These are phyloP conservation scores for Mixia osmundae DNA, from an alignment of 1,284 basidiomycete genomes.

Conservation along the genomic window DNA sequence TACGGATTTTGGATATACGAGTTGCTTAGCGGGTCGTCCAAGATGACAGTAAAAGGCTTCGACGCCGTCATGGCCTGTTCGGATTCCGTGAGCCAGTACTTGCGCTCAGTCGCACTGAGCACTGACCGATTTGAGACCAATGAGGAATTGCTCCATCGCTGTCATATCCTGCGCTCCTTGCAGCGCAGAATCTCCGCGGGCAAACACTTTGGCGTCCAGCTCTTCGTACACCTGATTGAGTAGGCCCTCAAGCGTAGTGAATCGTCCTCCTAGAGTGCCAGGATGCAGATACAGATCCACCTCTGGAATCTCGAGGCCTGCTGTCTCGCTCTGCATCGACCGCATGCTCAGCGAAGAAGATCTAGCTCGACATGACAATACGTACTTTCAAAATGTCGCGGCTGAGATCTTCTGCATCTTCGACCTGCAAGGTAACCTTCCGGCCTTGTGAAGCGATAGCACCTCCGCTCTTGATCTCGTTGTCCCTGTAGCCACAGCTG, in stretches of 20 bases:
- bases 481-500: slow-evolving; percentile 82
- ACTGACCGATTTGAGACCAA: slow-evolving; percentile 45
- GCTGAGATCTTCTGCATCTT: slow-evolving; percentile 80
- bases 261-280: slow-evolving; percentile 91
- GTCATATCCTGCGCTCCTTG: slow-evolving; percentile 27
- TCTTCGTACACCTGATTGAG: slow-evolving; percentile 89
- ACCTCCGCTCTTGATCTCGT: slow-evolving; percentile 84
- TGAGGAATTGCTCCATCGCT: slow-evolving; percentile 52
- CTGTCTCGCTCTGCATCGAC: slow-evolving; percentile 52
- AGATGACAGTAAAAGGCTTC: slow-evolving; percentile 63
- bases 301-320: slow-evolving; percentile 74
- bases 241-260: slow-evolving; percentile 85
- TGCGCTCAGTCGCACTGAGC: background rate
- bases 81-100: background rate
- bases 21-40: slow-evolving; percentile 89
- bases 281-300: slow-evolving; percentile 79
- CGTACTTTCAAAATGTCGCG: slow-evolving; percentile 76
- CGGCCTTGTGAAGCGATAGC: slow-evolving; percentile 71
- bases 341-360: background rate
- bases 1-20: slow-evolving; percentile 86
- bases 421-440: slow-evolving; percentile 65
- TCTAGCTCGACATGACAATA: background rate
- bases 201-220: slow-evolving; percentile 69
- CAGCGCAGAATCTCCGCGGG: slow-evolving; percentile 39
- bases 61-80: slow-evolving; percentile 47